Evolutionary conservation across 1,284 basidiomycete genomes (phyloP).

Genomic region (Rhodotorula sp.): DNA sequence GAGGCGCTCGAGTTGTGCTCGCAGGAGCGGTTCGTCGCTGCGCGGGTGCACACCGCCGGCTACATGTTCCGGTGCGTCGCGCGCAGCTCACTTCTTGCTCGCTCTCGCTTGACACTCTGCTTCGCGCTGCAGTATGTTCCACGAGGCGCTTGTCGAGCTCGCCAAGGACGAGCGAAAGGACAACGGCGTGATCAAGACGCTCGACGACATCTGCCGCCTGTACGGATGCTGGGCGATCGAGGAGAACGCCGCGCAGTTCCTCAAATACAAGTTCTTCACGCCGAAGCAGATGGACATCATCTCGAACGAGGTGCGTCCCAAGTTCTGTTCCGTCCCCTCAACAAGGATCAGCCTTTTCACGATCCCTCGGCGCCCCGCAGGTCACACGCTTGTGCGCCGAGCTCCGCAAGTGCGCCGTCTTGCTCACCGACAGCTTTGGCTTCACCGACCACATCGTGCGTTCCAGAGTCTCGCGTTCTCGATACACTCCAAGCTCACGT

Average conservation of each 20-base stretch:
- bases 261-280: conserved; percentile 52
- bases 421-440: conserved; percentile 57
- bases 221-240: conserved; percentile 60
- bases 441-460: conserved; percentile 56
- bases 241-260: conserved; percentile 58
- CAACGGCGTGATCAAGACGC: conserved; percentile 49
- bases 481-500: no score
- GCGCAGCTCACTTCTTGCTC: conserved; percentile 45
- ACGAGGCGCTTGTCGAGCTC: conserved; percentile 49
- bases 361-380: conserved; percentile 39
- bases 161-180: conserved; percentile 44
- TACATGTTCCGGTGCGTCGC: conserved; percentile 46
- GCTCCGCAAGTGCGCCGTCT: conserved; percentile 55
- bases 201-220: conserved; percentile 47
- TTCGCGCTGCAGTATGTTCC: conserved; percentile 45
- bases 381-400: conserved; percentile 56
- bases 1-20: conserved; percentile 58
- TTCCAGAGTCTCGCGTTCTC: not conserved
- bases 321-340: not conserved
- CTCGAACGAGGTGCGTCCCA: conserved; percentile 25
- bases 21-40: conserved; percentile 58
- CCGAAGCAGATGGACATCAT: conserved; percentile 41
- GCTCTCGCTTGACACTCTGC: not conserved
- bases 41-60: conserved; percentile 53
- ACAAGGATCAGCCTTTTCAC: conserved; percentile 41